Conservation (phyloP, 148 eudicot genomes). For the Persicaria maculosa region DNA sequence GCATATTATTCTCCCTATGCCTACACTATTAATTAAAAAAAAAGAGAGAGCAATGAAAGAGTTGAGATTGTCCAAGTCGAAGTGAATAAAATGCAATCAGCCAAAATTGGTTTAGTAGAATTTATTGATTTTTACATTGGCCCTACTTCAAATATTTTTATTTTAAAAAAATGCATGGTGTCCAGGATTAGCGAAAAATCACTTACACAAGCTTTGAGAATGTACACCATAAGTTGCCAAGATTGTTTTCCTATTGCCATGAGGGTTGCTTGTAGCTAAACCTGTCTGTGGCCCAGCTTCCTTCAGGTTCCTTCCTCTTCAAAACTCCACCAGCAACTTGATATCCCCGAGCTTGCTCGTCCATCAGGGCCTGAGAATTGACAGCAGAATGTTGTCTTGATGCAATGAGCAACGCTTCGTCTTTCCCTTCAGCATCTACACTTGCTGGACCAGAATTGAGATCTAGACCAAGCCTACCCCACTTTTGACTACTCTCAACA, state of each 20-base stretch:
- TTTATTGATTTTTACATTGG: too few relatives aligned
- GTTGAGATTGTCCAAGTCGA: too few relatives aligned
- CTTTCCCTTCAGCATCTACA: slow-evolving; percentile 47
- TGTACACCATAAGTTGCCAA: not conserved
- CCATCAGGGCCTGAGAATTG: slow-evolving; percentile 40
- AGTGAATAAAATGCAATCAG: too few relatives aligned
- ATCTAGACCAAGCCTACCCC: slow-evolving; percentile 72
- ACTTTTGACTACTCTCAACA: slow-evolving; percentile 41
- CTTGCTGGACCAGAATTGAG: slow-evolving; percentile 71
- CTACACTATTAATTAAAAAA: not conserved
- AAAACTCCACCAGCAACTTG: slow-evolving; percentile 44
- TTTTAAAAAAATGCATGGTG: not conserved
- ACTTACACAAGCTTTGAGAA: slow-evolving; percentile 5
- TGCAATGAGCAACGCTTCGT: slow-evolving; percentile 37
- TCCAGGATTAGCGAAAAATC: slow-evolving; percentile 3
- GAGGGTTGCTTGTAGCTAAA: slow-evolving; percentile 52
- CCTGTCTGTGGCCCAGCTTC: slow-evolving; percentile 63
- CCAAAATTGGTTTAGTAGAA: too few relatives aligned
- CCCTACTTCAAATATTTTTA: too few relatives aligned
- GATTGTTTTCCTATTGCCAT: slow-evolving; percentile 41
- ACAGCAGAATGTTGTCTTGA: slow-evolving; percentile 40
- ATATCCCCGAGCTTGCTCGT: slow-evolving; percentile 58
- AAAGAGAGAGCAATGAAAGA: too few relatives aligned
- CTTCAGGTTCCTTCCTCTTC: slow-evolving; percentile 84
- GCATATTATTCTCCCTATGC: not conserved